These are phyloP conservation scores for Pyrenochaeta sp. DNA, from an alignment of 2,329 filamentous ascomycete genomes.

Conservation along the genomic window DNA sequence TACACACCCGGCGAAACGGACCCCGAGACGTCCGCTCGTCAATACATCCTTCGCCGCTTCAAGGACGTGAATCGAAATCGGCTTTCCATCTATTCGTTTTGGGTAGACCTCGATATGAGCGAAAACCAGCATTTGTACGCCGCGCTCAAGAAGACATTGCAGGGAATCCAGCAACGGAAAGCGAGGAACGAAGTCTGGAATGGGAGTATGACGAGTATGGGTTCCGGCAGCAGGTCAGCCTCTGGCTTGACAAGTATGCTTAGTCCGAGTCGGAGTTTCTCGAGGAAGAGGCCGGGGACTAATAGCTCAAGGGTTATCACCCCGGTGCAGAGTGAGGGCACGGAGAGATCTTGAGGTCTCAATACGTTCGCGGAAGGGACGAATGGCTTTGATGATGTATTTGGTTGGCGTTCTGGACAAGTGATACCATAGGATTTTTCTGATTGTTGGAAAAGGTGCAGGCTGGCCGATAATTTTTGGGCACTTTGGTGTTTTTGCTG, in stretches of 20 bases:
- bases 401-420: neutral
- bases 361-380: neutral
- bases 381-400: neutral
- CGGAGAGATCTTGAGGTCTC: neutral
- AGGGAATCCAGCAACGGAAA: conserved; percentile 42
- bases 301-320: conserved; percentile 1
- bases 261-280: conserved; percentile 3
- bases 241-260: conserved; percentile 11
- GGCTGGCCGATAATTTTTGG: neutral
- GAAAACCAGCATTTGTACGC: conserved; percentile 47
- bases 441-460: neutral
- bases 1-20: conserved; percentile 28
- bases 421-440: neutral
- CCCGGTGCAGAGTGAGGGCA: conserved; percentile 1
- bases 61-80: conserved; percentile 42
- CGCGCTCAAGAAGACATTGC: conserved; percentile 45
- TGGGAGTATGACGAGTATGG: conserved; percentile 13
- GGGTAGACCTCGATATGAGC: conserved; percentile 48
- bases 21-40: conserved; percentile 38
- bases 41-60: conserved; percentile 44
- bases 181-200: conserved; percentile 39
- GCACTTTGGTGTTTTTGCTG: neutral
- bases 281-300: conserved; percentile 7
- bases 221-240: conserved; percentile 5
- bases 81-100: conserved; percentile 46